Evolutionary conservation across 768 basidiomycete genomes (phyloP).

Genomic region (Trametes villosa): DNA sequence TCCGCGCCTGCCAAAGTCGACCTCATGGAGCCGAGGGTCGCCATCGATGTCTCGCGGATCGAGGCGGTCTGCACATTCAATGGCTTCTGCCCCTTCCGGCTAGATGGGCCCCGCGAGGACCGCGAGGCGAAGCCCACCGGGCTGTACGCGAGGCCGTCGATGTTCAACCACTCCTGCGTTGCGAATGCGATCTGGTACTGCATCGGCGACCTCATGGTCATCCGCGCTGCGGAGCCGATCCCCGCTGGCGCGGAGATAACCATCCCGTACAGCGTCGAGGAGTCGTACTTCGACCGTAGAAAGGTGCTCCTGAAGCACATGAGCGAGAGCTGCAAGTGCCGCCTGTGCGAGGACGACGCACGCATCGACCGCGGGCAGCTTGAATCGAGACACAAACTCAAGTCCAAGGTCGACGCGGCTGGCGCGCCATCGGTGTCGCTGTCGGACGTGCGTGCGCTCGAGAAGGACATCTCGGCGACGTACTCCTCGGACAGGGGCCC

Average conservation of each 20-base stretch:
- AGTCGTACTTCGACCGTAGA: constrained; percentile 19
- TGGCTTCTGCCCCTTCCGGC: constrained; percentile 20
- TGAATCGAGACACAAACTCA: constrained; percentile 1
- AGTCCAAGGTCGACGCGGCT: constrained; percentile 1
- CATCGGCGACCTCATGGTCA: constrained; percentile 36
- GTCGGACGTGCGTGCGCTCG: constrained; percentile 7
- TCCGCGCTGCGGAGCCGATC: constrained; percentile 36
- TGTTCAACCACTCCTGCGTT: constrained; percentile 42
- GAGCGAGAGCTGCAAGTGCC: constrained; percentile 18
- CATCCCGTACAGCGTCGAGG: constrained; percentile 19
- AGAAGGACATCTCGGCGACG: constrained; percentile 15
- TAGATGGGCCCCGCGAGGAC: background rate
- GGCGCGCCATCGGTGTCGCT: background rate
- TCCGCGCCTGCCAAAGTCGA: background rate
- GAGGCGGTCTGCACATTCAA: constrained; percentile 33
- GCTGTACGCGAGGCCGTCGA: constrained; percentile 36
- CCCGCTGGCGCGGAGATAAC: constrained; percentile 33
- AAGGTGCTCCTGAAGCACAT: constrained; percentile 18
- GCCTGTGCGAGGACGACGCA: constrained; percentile 22
- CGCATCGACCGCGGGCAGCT: constrained; percentile 12
- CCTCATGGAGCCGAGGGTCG: constrained; percentile 2
- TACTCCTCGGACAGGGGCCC: constrained; percentile 8
- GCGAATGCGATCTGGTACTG: constrained; percentile 29
- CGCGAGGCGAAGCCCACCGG: constrained; percentile 19
- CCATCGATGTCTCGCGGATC: constrained; percentile 33